Percentiles rank a stretch among this genome's conserved stretches.
These are phyloP conservation scores for Colletotrichum orbiculare DNA, from an alignment of 2,329 filamentous ascomycete species.

Conservation along the genomic window DNA sequence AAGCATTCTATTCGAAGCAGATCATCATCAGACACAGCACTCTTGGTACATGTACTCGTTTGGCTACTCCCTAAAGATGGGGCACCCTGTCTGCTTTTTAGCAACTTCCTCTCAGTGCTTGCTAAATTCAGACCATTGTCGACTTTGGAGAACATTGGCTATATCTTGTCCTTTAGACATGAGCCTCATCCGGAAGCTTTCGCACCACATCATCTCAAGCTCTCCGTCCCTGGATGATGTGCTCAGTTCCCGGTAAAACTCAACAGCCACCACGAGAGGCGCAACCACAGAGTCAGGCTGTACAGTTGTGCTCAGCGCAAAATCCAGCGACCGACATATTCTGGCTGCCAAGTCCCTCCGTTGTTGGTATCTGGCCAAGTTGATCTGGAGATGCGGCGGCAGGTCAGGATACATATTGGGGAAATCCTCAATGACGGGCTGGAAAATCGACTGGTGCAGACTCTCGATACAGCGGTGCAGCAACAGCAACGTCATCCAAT, in stretches of 20 bases:
- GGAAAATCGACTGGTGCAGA: constrained; percentile 56
- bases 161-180: constrained; percentile 54
- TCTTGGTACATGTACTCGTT: too few species aligned
- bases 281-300: constrained; percentile 60
- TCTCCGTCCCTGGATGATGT: constrained; percentile 52
- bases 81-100: neutral
- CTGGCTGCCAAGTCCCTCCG: constrained; percentile 58
- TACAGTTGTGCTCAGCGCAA: constrained; percentile 53
- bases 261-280: constrained; percentile 55
- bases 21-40: too few species aligned
- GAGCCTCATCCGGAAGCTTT: constrained; percentile 54
- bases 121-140: constrained; percentile 50
- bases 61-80: neutral
- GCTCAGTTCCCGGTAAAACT: constrained; percentile 55
- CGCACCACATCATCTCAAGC: constrained; percentile 61
- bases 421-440: constrained; percentile 55
- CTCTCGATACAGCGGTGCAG: constrained; percentile 60
- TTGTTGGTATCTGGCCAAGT: constrained; percentile 56
- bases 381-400: constrained; percentile 51
- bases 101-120: constrained; percentile 30
- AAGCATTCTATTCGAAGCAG: too few species aligned
- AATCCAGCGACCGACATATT: constrained; percentile 64
- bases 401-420: constrained; percentile 52
- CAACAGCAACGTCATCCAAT: constrained; percentile 63
- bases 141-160: constrained; percentile 50